A percentile compares a stretch with the other conserved stretches of the same genome.
Conservation (phyloP, 352 stramenopile genomes). For the Globisporangium recalcitrans region DNA sequence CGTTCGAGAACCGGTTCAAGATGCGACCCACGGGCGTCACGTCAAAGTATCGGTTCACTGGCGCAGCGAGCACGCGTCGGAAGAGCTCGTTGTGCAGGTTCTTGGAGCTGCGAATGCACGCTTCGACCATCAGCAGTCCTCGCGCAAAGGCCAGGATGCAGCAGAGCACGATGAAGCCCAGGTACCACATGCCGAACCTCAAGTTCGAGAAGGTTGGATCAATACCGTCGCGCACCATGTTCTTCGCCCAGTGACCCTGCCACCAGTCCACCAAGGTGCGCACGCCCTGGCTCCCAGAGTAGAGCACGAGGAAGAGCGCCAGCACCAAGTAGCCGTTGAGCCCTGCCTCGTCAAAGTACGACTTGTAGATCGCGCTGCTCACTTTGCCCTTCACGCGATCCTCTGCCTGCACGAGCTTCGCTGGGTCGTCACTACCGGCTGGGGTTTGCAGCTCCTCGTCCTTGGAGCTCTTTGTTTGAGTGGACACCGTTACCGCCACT, state of each 20-base stretch:
- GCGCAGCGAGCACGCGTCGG: conserved; percentile 31
- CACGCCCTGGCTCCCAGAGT: conserved; percentile 10
- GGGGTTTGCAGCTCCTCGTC: background rate
- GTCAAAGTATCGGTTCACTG: conserved; percentile 48
- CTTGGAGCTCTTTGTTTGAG: background rate
- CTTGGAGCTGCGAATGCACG: conserved; percentile 25
- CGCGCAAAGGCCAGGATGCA: conserved; percentile 19
- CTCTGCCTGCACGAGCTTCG: conserved; percentile 23
- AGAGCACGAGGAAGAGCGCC: background rate
- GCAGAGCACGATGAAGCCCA: conserved; percentile 27
- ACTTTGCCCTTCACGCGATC: conserved; percentile 33
- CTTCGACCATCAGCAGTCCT: conserved; percentile 23
- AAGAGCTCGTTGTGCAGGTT: conserved; percentile 33
- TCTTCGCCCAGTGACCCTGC: conserved; percentile 29
- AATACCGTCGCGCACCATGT: conserved; percentile 19
- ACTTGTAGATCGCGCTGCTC: conserved; percentile 22
- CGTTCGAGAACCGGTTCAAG: conserved; percentile 45
- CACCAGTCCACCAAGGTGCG: conserved; percentile 30
- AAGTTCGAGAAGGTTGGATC: conserved; percentile 33
- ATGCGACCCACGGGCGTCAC: conserved; percentile 45
- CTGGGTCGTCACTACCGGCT: background rate
- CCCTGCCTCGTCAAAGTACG: conserved; percentile 34
- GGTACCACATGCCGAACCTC: conserved; percentile 32
- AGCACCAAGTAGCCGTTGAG: conserved; percentile 19
- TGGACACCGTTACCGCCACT: background rate